These are phyloP conservation scores for Boletus barrowsii DNA, from an alignment of 768 basidiomycete species.

Conservation along the genomic window DNA sequence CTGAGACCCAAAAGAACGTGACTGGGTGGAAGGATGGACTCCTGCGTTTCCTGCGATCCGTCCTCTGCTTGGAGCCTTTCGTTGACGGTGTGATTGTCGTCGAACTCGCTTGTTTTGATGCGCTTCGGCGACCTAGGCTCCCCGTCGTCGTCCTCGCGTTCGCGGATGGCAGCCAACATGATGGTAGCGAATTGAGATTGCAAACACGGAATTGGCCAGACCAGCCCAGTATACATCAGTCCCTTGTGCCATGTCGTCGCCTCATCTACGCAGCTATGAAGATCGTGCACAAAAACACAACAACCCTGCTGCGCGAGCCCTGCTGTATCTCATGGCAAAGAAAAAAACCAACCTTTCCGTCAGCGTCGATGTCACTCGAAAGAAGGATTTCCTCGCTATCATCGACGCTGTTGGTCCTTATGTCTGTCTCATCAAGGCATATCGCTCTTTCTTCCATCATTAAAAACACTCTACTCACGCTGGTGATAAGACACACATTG, in stretches of 20 bases:
- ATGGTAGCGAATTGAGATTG: not conserved
- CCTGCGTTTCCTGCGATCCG: conserved; percentile 1
- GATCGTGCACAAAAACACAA: conserved; percentile 52
- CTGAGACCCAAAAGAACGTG: conserved; percentile 64
- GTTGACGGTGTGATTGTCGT: conserved; percentile 4
- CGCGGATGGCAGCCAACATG: conserved; percentile 37
- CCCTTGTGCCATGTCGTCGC: conserved; percentile 27
- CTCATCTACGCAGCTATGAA: conserved; percentile 55
- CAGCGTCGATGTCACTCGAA: conserved; percentile 88
- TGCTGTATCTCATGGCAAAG: conserved; percentile 78
- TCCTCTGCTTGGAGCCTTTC: conserved; percentile 4
- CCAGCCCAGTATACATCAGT: too few species aligned
- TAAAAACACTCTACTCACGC: conserved; percentile 20
- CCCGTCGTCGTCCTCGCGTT: conserved; percentile 49
- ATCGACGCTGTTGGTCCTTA: conserved; percentile 86
- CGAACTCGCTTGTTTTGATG: conserved; percentile 30
- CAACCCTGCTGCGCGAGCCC: conserved; percentile 75
- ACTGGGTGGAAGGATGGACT: conserved; percentile 64
- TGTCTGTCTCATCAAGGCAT: conserved; percentile 93
- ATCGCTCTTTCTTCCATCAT: conserved; percentile 6
- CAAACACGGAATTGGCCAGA: not conserved
- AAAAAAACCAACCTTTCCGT: conserved; percentile 93
- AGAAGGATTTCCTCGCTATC: conserved; percentile 76
- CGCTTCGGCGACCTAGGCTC: conserved; percentile 40
- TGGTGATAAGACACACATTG: conserved; percentile 82